These are phyloP conservation scores for Mrakia hoshinonis DNA, from an alignment of 768 basidiomycete genomes.

Conservation along the genomic window DNA sequence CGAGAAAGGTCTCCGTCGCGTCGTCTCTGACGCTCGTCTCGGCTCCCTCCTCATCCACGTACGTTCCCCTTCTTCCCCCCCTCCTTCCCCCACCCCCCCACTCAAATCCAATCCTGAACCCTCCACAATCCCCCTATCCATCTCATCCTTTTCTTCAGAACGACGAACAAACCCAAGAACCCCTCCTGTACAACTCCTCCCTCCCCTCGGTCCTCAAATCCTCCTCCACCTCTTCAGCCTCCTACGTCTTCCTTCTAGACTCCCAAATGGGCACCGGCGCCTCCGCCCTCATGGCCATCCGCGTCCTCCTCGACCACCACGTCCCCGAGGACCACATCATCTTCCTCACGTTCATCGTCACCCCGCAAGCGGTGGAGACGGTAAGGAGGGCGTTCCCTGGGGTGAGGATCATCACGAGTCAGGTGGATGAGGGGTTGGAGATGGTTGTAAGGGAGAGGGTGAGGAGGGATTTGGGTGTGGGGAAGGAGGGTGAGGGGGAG, in stretches of 20 bases:
- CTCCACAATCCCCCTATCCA: neutral
- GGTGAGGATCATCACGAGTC: constrained; percentile 41
- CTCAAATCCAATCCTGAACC: too few relatives aligned
- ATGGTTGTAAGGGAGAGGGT: neutral
- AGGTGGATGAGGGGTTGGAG: neutral
- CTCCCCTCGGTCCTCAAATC: constrained; percentile 67
- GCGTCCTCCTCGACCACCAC: constrained; percentile 76
- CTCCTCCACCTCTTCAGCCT: constrained; percentile 54
- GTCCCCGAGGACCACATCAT: constrained; percentile 60
- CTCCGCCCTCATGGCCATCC: constrained; percentile 55
- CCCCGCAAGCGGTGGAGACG: constrained; percentile 68
- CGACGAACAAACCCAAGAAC: constrained; percentile 74
- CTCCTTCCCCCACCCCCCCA: neutral
- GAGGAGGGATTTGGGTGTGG: neutral
- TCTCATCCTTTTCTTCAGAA: constrained; percentile 35
- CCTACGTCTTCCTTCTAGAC: constrained; percentile 82
- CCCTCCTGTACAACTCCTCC: constrained; percentile 69
- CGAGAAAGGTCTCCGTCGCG: constrained; percentile 79
- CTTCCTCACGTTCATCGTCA: constrained; percentile 50
- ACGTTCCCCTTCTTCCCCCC: neutral
- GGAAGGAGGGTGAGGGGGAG: neutral
- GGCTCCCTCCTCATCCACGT: constrained; percentile 80
- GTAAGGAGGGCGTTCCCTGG: constrained; percentile 73
- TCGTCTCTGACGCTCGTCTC: constrained; percentile 73
- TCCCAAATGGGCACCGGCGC: constrained; percentile 94